Conservation (phyloP, 2,329 filamentous ascomycete species). For the Penicillium sp. region DNA sequence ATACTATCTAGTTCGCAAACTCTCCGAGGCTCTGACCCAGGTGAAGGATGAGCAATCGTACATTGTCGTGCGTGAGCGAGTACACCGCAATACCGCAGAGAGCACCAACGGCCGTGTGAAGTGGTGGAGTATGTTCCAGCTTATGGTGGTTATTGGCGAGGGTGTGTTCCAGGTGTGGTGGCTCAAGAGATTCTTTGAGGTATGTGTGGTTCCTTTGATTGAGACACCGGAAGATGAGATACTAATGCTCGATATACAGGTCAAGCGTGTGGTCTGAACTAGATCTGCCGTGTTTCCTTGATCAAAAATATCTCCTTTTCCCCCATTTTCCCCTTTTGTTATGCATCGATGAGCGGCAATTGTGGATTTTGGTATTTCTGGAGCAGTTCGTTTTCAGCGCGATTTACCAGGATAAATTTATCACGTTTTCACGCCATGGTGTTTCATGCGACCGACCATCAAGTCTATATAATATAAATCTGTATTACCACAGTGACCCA, state of each 20-base stretch:
- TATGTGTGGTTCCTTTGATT: constrained; percentile 28
- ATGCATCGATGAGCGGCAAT: constrained; percentile 12
- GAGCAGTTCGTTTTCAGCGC: constrained; percentile 11
- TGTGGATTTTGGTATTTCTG: constrained; percentile 15
- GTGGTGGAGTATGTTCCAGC: constrained; percentile 99
- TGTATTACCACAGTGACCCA: constrained; percentile 16
- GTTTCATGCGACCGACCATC: constrained; percentile 22
- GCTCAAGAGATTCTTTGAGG: constrained; percentile 97
- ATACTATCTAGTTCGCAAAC: constrained; percentile 63
- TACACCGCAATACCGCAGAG: constrained; percentile 96
- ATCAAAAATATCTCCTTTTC: background rate
- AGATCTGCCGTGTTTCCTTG: background rate
- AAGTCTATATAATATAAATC: constrained; percentile 23
- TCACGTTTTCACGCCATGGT: constrained; percentile 20
- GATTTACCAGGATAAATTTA: constrained; percentile 11
- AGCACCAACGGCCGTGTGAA: constrained; percentile 97
- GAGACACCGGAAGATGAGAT: background rate
- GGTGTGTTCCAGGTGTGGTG: constrained; percentile 99
- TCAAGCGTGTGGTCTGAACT: constrained; percentile 50
- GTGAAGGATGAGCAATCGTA: constrained; percentile 98
- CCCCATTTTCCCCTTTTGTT: background rate
- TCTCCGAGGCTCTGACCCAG: constrained; percentile 82
- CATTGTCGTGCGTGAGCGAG: constrained; percentile 91
- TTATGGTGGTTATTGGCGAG: constrained; percentile 83
- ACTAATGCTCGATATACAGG: constrained; percentile 32